Evolutionary conservation across 2,329 filamentous ascomycete species (phyloP).

Genomic region (Sarocladium brachiariae): DNA sequence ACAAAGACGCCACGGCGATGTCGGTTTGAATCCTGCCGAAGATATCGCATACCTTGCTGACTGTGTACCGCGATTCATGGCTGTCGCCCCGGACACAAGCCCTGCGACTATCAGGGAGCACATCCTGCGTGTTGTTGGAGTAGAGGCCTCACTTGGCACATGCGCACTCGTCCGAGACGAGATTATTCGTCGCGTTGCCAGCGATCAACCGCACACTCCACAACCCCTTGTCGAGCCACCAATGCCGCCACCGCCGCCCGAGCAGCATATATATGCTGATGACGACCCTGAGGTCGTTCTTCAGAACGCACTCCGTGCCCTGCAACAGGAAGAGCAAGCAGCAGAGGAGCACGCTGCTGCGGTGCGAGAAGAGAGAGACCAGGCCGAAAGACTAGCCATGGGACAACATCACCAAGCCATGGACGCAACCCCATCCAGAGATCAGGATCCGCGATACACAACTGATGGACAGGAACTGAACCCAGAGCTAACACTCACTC

Average conservation of each 20-base stretch:
- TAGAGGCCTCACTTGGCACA: slow-evolving; percentile 45
- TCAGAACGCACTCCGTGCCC: slow-evolving; percentile 50
- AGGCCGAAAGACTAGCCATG: slow-evolving; percentile 31
- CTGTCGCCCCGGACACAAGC: slow-evolving; percentile 49
- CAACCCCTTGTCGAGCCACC: slow-evolving; percentile 14
- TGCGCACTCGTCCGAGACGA: slow-evolving; percentile 54
- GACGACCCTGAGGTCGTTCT: slow-evolving; percentile 53
- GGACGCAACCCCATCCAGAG: slow-evolving; percentile 25
- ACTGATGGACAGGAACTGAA: slow-evolving; percentile 28
- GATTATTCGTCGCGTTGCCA: slow-evolving; percentile 36
- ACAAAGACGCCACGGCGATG: slow-evolving; percentile 45
- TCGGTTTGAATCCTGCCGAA: slow-evolving; percentile 40
- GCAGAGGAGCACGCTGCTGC: slow-evolving; percentile 51
- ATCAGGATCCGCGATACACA: slow-evolving; percentile 25
- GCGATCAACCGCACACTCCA: slow-evolving; percentile 14
- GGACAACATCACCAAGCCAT: slow-evolving; percentile 20
- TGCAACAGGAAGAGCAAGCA: slow-evolving; percentile 53
- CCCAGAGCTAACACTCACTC: slow-evolving; percentile 44
- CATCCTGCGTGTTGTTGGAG: slow-evolving; percentile 46
- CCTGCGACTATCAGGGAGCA: slow-evolving; percentile 53
- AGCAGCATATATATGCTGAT: slow-evolving; percentile 36
- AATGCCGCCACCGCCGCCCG: slow-evolving; percentile 18
- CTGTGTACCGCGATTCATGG: slow-evolving; percentile 53
- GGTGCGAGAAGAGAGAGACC: slow-evolving; percentile 45
- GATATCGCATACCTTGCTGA: slow-evolving; percentile 56